Evolutionary conservation across 257 asterid genomes (phyloP).

Genomic region (Solanum piurae): DNA sequence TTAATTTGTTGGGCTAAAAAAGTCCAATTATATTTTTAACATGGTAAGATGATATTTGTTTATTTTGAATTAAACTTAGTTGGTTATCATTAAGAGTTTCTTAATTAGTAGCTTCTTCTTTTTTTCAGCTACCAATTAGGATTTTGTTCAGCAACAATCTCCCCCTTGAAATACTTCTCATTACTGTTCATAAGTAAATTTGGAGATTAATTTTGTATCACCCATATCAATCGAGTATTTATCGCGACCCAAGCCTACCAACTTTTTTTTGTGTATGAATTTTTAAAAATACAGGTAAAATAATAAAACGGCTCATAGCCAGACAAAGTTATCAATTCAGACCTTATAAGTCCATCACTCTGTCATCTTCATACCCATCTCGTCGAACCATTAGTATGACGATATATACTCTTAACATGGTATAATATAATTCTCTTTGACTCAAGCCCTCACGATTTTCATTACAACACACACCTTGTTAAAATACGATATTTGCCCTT

Average conservation of each 20-base stretch:
- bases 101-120: background rate
- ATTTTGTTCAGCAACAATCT: background rate
- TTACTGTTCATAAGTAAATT: background rate
- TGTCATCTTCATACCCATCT: background rate
- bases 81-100: background rate
- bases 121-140: background rate
- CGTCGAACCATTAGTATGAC: background rate
- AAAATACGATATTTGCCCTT: rapidly evolving
- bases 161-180: background rate
- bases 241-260: background rate
- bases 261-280: background rate
- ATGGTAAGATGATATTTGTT: no score
- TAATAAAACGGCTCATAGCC: background rate
- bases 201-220: background rate
- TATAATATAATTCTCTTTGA: background rate
- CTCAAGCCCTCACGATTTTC: no score
- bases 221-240: background rate
- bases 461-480: background rate
- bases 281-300: background rate
- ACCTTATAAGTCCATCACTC: background rate
- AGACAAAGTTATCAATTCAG: background rate
- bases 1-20: no score
- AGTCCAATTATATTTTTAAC: no score
- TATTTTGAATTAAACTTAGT: no score
- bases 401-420: background rate